Evolutionary conservation across 257 asterid genomes (phyloP).

Genomic region (Cordia subcordata): DNA sequence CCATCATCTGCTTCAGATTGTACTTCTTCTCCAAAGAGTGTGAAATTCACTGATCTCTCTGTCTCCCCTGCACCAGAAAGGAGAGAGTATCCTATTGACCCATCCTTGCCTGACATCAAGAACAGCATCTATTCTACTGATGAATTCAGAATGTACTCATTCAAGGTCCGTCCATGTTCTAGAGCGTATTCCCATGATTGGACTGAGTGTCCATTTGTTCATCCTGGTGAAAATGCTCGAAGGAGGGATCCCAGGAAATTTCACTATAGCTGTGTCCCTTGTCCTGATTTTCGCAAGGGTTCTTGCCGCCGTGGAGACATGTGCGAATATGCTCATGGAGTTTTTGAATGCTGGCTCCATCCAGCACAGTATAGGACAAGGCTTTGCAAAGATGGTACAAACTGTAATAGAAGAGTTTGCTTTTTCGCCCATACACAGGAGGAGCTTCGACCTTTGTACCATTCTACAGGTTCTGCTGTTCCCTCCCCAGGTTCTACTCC

Average conservation of each 20-base stretch:
- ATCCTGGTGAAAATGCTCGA: constrained; percentile 89
- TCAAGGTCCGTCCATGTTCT: constrained; percentile 81
- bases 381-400: constrained; percentile 73
- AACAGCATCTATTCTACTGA: constrained; percentile 75
- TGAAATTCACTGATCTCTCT: constrained; percentile 23
- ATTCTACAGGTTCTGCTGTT: constrained; percentile 75
- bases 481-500: constrained; percentile 51
- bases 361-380: constrained; percentile 84
- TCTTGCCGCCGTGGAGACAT: constrained; percentile 77
- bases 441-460: constrained; percentile 74
- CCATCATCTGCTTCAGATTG: constrained; percentile 38
- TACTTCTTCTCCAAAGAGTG: constrained; percentile 25
- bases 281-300: constrained; percentile 85
- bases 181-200: constrained; percentile 93
- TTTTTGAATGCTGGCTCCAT: constrained; percentile 90
- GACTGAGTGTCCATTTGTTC: constrained; percentile 96
- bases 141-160: constrained; percentile 79
- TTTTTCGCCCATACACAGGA: constrained; percentile 79
- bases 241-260: constrained; percentile 77
- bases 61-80: constrained; percentile 34
- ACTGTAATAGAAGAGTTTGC: constrained; percentile 73
- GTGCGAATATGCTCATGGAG: constrained; percentile 92
- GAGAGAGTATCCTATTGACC: constrained; percentile 79
- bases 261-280: constrained; percentile 79
- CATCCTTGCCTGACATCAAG: constrained; percentile 79